Base-by-base conservation (phyloP, 768 basidiomycete species). In the Termitomyces sp. region DNA sequence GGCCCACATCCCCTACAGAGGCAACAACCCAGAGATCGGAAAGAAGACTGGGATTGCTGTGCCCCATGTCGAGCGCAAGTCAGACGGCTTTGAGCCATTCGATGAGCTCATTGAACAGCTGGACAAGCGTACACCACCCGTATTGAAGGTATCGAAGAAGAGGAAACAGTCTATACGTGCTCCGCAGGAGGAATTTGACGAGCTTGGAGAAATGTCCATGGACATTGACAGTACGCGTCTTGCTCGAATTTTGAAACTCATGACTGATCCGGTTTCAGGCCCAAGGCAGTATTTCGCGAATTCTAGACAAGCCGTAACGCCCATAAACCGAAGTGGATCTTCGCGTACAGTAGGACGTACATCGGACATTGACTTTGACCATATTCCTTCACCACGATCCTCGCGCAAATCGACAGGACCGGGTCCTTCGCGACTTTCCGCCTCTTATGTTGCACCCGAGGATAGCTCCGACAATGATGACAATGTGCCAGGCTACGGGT, bases 31-130 rank as follows among this genome's bases (percentile, higher is more conserved):
- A 11, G 81, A 81, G 50, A 87, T 85, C 54, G 90, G 90, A 17
- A 91, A 89, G 78, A 88, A 84, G 67, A 92, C 90, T 0, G 90
- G 90, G 5, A 78, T 90, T 53, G 76, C 81, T 0, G 84, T 91
- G 14, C 78, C 65, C 66, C 91, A 81, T 64, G 82, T 91, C 55
- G 82, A 86, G 59, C 84, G 83, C 62, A 83, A 81, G 66, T 87
- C 87, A 26, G 90, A 91, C 68, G 90, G 88, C 30, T 91, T 91
- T 66, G 89, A 92, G 67, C 86, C 84, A 0, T 91, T 91, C 67
- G 87, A 87, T 54, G 79, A 89, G 64, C 67, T 92, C 49, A 56
- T 91, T 46, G 77, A 79, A 50, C 86, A 88, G 63, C 87, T 80
- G 2, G 86, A 87, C 70, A 78, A 78, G 49, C 75, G 81, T n/a